Conservation (phyloP, 208 protist genomes). For the Phytomonas serpens region DNA sequence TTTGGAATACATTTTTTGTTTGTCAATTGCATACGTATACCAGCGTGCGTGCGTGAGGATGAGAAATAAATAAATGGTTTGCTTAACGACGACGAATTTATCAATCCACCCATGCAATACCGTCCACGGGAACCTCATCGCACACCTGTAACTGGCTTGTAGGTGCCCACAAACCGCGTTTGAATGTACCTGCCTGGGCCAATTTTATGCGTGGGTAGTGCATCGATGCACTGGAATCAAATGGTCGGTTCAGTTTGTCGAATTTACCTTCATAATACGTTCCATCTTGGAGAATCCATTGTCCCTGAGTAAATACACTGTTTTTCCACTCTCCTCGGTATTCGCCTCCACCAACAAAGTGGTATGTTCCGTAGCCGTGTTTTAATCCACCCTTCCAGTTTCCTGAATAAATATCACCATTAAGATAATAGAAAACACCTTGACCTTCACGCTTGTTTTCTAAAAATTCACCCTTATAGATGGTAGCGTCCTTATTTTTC, state of each 20-base stretch:
- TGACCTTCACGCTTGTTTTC: conserved; percentile 85
- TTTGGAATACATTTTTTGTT: neutral
- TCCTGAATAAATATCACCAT: conserved; percentile 86
- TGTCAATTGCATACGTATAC: neutral
- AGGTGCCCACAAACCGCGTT: conserved; percentile 69
- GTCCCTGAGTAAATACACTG: conserved; percentile 75
- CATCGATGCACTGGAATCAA: conserved; percentile 64
- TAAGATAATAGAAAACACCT: conserved; percentile 89
- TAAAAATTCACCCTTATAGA: conserved; percentile 89
- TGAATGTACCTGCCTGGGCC: conserved; percentile 63
- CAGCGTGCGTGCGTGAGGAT: no score
- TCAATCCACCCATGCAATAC: conserved; percentile 24
- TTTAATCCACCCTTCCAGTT: conserved; percentile 77
- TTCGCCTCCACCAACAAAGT: conserved; percentile 73
- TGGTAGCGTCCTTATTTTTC: conserved; percentile 86
- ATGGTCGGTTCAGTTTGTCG: conserved; percentile 79
- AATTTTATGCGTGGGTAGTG: conserved; percentile 64
- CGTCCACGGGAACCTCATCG: conserved; percentile 31
- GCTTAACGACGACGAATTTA: neutral
- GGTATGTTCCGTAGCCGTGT: conserved; percentile 86
- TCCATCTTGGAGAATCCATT: conserved; percentile 83
- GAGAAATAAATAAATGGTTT: no score
- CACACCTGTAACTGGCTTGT: conserved; percentile 51
- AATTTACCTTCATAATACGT: conserved; percentile 87
- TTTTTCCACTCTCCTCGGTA: conserved; percentile 74